phyloP scores from a whole-genome alignment of 1,284 basidiomycete genomes.

The Marasmius tenuissimus region DNA sequence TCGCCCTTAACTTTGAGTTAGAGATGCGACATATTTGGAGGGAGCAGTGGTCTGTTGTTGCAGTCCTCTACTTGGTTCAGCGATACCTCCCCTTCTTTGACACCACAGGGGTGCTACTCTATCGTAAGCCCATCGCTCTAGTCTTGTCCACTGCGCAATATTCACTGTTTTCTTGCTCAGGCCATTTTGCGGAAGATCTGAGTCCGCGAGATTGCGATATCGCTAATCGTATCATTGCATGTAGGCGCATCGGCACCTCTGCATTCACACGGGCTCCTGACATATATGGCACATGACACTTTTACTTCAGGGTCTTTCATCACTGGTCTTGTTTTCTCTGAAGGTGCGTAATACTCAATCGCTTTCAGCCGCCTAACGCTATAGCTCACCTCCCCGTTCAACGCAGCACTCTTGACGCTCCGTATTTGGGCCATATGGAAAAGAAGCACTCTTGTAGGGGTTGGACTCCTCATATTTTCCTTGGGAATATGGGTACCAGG shows the following conservation, averaged over 20 bases:
- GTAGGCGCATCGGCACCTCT: too few species aligned
- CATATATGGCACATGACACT: background rate
- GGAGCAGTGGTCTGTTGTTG: background rate
- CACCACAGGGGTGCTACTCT: background rate
- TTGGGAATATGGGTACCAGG: background rate
- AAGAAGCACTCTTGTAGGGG: background rate
- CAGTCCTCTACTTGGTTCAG: background rate
- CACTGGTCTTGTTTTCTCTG: too few species aligned
- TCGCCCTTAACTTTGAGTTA: background rate
- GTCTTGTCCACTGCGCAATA: too few species aligned
- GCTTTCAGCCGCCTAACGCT: too few species aligned
- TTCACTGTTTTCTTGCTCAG: too few species aligned
- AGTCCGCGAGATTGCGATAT: too few species aligned
- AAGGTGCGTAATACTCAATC: too few species aligned
- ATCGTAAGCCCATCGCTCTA: background rate
- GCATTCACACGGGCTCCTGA: too few species aligned
- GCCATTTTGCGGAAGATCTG: too few species aligned
- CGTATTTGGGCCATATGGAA: background rate
- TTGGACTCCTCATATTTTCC: background rate
- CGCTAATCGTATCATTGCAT: too few species aligned
- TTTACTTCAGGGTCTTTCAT: too few species aligned
- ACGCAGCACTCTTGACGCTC: background rate
- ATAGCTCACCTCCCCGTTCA: too few species aligned
- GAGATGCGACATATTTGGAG: background rate
- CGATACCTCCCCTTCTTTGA: background rate